Base-by-base conservation (phyloP, 345 rosid genomes). In the Hypericum androsaemum region DNA sequence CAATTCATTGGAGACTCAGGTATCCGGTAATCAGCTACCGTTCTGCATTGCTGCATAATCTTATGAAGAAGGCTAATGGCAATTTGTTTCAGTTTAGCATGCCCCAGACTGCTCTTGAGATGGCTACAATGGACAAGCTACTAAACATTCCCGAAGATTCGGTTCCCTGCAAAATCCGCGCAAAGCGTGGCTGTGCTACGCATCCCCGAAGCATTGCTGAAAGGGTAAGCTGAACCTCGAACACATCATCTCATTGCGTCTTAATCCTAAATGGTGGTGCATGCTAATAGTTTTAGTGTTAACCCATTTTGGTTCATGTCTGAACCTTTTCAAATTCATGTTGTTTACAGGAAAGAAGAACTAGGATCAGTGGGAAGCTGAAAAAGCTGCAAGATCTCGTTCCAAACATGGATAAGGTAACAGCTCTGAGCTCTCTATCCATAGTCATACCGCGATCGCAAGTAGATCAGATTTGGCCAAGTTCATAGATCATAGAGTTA, bases 91-190 rank as follows among this genome's bases (percentile, higher is more conserved):
- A 90, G 98, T 87, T 68, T 74, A 87, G 95, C 65, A 56, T 84
- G 76, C 96, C 96, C 7, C 95, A 88, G 57, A 79, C 98, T 12
- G 49, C 78, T 59, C 74, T 84, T 62, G 96, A 92, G 74, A 83
- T 92, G 77, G 88, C 84, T 39, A 56, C 86, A 41, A 74, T 87
- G 77, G 96, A 87, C 62, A 83, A 73, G 60, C 53, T 92, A 53
- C 64, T 84, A 52, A 73, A 88, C 15, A 83, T 84, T 56, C 95
- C 98, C 12, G 96, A 41, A 41, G 43, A 41, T 41, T 41, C 43
- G n/a, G 43, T 41, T 41, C 43, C 43, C n/a, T 41, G 43, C n/a
- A 41, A 41, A 5, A 41, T 41, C n/a, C n/a, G 43, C 2, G 43
- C 43, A 5, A 41, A 12, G 43, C 43, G 43, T 12, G 43, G 43